These are phyloP conservation scores for Penicillium subrubescens DNA, from an alignment of 495 filamentous ascomycete genomes.

Conservation along the genomic window DNA sequence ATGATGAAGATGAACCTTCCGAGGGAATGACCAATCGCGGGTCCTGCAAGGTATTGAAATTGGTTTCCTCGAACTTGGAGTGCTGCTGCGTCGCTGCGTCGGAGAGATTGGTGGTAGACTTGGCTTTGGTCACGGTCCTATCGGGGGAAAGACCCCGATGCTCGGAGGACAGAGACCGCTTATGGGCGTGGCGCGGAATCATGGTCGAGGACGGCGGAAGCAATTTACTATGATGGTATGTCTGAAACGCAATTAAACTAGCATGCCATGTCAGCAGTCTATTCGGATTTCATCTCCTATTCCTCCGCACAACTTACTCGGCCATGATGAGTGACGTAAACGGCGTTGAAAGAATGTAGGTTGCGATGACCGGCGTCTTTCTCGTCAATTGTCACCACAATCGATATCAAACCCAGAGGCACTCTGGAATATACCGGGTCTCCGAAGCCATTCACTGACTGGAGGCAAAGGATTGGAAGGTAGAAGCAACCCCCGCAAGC, in stretches of 20 bases:
- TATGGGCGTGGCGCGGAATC: slow-evolving; percentile 46
- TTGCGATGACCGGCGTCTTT: neutral
- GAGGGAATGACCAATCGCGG: slow-evolving; percentile 42
- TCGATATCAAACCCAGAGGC: slow-evolving; percentile 16
- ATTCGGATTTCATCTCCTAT: neutral
- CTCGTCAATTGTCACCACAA: slow-evolving; percentile 4
- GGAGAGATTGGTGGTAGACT: slow-evolving; percentile 45
- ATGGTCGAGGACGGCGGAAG: slow-evolving; percentile 45
- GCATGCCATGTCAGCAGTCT: slow-evolving; percentile 1
- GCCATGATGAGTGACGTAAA: slow-evolving; percentile 44
- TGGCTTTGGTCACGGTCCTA: slow-evolving; percentile 44
- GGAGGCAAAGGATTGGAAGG: slow-evolving; percentile 2
- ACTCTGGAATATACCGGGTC: slow-evolving; percentile 4
- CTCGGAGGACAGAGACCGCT: slow-evolving; percentile 46
- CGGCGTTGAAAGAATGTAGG: slow-evolving; percentile 28
- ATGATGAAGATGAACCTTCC: slow-evolving; percentile 41
- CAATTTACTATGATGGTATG: slow-evolving; percentile 42
- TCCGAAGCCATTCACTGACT: slow-evolving; percentile 26
- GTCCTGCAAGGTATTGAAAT: slow-evolving; percentile 55
- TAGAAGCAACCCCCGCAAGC: slow-evolving; percentile 22
- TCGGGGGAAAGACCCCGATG: slow-evolving; percentile 45
- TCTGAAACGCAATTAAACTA: slow-evolving; percentile 51
- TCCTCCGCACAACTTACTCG: slow-evolving; percentile 41
- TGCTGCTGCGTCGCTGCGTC: slow-evolving; percentile 24
- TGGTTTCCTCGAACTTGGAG: slow-evolving; percentile 33